Evolutionary conservation across 495 filamentous ascomycete genomes (phyloP).

Genomic region (Penicillium herquei): DNA sequence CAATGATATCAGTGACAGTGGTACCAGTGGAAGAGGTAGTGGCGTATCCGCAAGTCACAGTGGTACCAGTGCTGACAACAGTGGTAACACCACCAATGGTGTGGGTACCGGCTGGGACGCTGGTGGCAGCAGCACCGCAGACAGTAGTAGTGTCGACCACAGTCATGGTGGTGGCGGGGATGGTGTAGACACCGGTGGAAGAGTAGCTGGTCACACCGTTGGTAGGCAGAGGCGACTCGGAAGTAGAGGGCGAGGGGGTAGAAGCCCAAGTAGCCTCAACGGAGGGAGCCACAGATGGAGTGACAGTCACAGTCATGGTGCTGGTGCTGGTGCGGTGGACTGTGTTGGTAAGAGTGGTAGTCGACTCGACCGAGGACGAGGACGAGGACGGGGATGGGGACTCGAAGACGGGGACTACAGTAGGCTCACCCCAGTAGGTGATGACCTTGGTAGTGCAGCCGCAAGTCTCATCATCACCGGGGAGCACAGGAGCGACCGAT

Average conservation of each 20-base stretch:
- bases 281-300: conserved; percentile 19
- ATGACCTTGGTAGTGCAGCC: conserved; percentile 70
- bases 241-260: conserved; percentile 21
- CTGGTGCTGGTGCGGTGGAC: conserved; percentile 40
- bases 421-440: conserved; percentile 57
- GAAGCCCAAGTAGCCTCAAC: conserved; percentile 33
- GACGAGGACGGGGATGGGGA: conserved; percentile 17
- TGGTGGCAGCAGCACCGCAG: conserved; percentile 61
- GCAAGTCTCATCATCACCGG: conserved; percentile 50
- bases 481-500: not conserved
- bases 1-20: conserved; percentile 67
- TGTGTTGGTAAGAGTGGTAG: conserved; percentile 33
- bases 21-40: conserved; percentile 59
- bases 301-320: conserved; percentile 37
- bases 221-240: conserved; percentile 53
- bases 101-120: conserved; percentile 62
- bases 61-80: conserved; percentile 65
- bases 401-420: conserved; percentile 34
- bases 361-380: conserved; percentile 15
- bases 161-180: conserved; percentile 72
- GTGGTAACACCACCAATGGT: conserved; percentile 78
- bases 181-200: conserved; percentile 74
- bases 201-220: conserved; percentile 64
- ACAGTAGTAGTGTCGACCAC: conserved; percentile 70
- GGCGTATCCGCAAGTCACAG: conserved; percentile 71